phyloP scores from a whole-genome alignment of 495 filamentous ascomycete species.

The Talaromyces trachyspermus region DNA sequence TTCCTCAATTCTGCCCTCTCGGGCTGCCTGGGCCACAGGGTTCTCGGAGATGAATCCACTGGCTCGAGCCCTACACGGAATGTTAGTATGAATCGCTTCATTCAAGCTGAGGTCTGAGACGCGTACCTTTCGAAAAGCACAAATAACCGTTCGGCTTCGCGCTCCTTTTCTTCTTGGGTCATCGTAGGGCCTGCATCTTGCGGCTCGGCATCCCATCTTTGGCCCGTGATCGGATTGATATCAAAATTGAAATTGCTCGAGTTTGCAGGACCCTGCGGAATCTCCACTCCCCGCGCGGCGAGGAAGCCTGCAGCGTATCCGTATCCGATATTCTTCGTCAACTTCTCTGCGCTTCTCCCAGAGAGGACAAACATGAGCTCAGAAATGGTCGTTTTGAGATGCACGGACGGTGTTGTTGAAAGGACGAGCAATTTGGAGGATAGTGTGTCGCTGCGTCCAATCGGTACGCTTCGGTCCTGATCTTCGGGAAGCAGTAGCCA shows the following conservation, averaged over 20 bases:
- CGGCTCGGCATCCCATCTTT: conserved; percentile 65
- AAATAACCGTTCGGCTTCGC: conserved; percentile 88
- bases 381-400: conserved; percentile 67
- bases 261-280: conserved; percentile 65
- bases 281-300: conserved; percentile 67
- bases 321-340: conserved; percentile 81
- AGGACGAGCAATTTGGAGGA: conserved; percentile 71
- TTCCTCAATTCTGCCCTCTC: conserved; percentile 76
- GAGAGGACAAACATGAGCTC: conserved; percentile 82
- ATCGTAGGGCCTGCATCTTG: conserved; percentile 54
- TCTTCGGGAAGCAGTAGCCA: conserved; percentile 68
- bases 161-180: conserved; percentile 85
- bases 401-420: conserved; percentile 66
- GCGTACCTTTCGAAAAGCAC: conserved; percentile 86
- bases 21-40: conserved; percentile 67
- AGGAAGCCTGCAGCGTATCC: conserved; percentile 88
- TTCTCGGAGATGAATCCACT: conserved; percentile 86
- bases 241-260: too few species aligned
- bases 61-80: conserved; percentile 58
- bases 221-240: conserved; percentile 87
- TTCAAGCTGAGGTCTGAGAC: too few species aligned
- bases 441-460: conserved; percentile 68
- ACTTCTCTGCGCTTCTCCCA: conserved; percentile 59
- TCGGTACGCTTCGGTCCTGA: conserved; percentile 65
- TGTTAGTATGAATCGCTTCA: too few species aligned